Evolutionary conservation across 257 asterid species (phyloP).

Genomic region (Plantago ovata): DNA sequence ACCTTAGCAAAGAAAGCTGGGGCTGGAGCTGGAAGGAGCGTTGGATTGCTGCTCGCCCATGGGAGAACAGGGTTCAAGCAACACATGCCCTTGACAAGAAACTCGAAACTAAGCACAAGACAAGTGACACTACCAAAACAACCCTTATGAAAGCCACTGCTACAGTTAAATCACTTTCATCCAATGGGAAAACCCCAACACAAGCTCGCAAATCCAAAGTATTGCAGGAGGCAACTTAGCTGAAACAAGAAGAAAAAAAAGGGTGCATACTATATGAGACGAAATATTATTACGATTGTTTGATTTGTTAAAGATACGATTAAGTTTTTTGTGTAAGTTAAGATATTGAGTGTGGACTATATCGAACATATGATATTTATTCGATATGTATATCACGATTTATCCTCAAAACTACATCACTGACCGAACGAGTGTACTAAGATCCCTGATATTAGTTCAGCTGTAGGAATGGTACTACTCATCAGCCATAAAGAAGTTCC

Average conservation of each 20-base stretch:
- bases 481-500: conserved; percentile 68
- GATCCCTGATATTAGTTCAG: conserved; percentile 5
- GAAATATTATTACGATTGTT: background rate
- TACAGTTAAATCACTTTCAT: conserved; percentile 12
- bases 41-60: conserved; percentile 72
- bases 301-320: conserved; percentile 1
- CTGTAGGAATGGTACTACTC: conserved; percentile 22
- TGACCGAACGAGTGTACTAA: background rate
- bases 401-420: background rate
- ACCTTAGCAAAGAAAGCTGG: conserved; percentile 71
- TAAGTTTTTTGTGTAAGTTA: background rate
- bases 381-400: background rate
- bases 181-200: conserved; percentile 26
- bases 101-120: conserved; percentile 28
- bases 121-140: conserved; percentile 22
- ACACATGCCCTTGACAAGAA: conserved; percentile 31
- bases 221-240: conserved; percentile 12
- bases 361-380: background rate
- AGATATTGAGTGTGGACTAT: conserved; percentile 1
- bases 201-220: conserved; percentile 28
- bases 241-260: too few species aligned
- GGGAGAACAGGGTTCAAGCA: conserved; percentile 57
- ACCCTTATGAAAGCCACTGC: conserved; percentile 15
- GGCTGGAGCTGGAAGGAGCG: conserved; percentile 90
- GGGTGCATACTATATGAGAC: too few species aligned